Conservation (phyloP, 2,329 filamentous ascomycete species). For the Neopestalotiopsis sp. region DNA sequence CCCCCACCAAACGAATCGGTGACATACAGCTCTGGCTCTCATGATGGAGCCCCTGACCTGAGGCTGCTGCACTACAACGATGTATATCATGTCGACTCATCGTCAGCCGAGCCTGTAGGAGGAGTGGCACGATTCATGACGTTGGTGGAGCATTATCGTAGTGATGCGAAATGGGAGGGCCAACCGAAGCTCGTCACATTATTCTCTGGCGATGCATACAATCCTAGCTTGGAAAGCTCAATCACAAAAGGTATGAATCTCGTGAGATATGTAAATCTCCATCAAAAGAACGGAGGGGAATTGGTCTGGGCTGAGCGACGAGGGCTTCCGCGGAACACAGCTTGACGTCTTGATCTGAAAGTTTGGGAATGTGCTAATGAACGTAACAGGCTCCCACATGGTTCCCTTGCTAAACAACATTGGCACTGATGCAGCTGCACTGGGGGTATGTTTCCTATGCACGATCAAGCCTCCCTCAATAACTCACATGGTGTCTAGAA, state of each 20-base stretch:
- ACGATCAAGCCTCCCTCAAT: constrained; percentile 18
- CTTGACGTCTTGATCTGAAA: no score
- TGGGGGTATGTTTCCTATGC: constrained; percentile 64
- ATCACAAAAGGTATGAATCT: constrained; percentile 76
- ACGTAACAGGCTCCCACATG: constrained; percentile 74
- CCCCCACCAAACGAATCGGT: constrained; percentile 37
- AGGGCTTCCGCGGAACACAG: no score
- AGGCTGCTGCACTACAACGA: constrained; percentile 93
- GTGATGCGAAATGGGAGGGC: constrained; percentile 62
- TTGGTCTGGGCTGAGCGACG: no score
- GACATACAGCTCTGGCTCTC: constrained; percentile 36
- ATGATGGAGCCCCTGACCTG: constrained; percentile 65
- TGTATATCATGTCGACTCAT: constrained; percentile 84
- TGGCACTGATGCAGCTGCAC: constrained; percentile 79
- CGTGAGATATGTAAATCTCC: no score
- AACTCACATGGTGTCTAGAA: constrained; percentile 59
- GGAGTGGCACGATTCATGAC: constrained; percentile 83
- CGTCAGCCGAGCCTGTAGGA: constrained; percentile 81
- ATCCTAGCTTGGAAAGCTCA: constrained; percentile 86
- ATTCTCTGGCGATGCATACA: constrained; percentile 93
- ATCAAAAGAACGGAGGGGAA: no score
- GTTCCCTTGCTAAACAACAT: constrained; percentile 81
- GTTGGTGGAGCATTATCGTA: constrained; percentile 76
- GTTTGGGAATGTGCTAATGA: neutral
- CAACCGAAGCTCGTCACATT: constrained; percentile 75